Evolutionary conservation across 2,329 filamentous ascomycete species (phyloP), one percentile per base, ranked within the genome.

Genomic region (Coniochaeta ligniaria): DNA sequence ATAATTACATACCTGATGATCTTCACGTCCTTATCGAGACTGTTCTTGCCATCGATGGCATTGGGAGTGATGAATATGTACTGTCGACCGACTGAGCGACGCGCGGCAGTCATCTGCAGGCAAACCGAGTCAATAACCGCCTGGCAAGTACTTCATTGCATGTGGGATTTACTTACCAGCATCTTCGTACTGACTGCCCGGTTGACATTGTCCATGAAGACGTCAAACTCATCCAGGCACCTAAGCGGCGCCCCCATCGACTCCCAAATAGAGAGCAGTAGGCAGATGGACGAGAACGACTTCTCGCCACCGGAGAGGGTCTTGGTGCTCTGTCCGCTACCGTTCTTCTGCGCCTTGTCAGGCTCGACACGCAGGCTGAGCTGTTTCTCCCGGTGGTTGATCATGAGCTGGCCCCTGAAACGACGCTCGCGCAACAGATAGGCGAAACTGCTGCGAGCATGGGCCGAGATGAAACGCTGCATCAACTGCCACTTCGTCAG

Each of bases 141-240:
- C 26, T 26, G 20, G 35, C 35, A 5, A 36, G 12, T 36, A 8
- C 7, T 36, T 14, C 3, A 12, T 36, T 12, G 3, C 7, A 11
- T 55, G 17, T 43, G 3, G 50, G 14, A 38, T 22, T 11, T 24
- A 81, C 87, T 78, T 77, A 92, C 89, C 74, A 99, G 90, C 89
- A 99, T 92, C 64, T 90, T 90, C 68, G 96, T 96, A 71, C 91
- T 96, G 67, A 96, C 90, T 60, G 90, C 91, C 63, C 95, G 87
- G 74, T 99, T 99, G 62, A 98, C 91, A 66, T 89, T 92, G 75
- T 99, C 95, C 95, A 99, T 99, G 80, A 97, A 99, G 35, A 99
- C 95, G 72, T 99, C 95, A 71, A 98, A 99, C 75, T 99, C 95
- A 74, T 99, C 95, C 59, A 99, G 80, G 70, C 95, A 99, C 60